Conservation (phyloP, 2,329 filamentous ascomycete species). For the Arthrobotrys sinensis region DNA sequence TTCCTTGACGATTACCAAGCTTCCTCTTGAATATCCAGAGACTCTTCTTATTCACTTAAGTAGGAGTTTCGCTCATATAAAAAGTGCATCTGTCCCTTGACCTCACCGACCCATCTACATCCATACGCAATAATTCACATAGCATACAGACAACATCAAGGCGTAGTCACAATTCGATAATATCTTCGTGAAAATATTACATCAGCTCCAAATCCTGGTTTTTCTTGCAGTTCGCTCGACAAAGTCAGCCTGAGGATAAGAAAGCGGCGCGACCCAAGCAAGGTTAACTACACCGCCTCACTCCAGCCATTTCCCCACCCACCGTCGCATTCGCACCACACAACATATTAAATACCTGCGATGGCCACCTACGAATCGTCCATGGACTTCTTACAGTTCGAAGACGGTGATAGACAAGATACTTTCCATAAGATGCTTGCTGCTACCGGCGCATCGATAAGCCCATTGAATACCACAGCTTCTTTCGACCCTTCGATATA, state of each 20-base stretch:
- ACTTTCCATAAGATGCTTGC: constrained; percentile 61
- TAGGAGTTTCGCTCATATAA: constrained; percentile 54
- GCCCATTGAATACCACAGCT: constrained; percentile 52
- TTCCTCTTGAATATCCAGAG: constrained; percentile 47
- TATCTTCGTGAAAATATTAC: constrained; percentile 46
- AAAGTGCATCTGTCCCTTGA: constrained; percentile 32
- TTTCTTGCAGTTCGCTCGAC: constrained; percentile 33
- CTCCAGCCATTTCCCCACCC: constrained; percentile 51
- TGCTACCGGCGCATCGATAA: constrained; percentile 59
- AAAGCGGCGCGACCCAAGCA: constrained; percentile 34
- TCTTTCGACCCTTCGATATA: constrained; percentile 59
- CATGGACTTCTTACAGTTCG: constrained; percentile 59
- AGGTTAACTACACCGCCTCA: constrained; percentile 60
- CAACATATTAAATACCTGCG: constrained; percentile 48
- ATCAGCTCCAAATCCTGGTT: constrained; percentile 21
- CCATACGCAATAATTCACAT: neutral
- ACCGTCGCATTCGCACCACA: constrained; percentile 52
- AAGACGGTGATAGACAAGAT: constrained; percentile 59
- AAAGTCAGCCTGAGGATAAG: constrained; percentile 15
- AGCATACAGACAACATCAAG: constrained; percentile 16
- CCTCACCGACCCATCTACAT: constrained; percentile 9
- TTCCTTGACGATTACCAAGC: constrained; percentile 57
- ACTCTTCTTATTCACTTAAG: constrained; percentile 62
- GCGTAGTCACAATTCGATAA: constrained; percentile 49
- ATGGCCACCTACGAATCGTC: constrained; percentile 59